These are phyloP conservation scores for Barnettozyma wickerhamii DNA, from an alignment of 805 yeast species.

Conservation along the genomic window DNA sequence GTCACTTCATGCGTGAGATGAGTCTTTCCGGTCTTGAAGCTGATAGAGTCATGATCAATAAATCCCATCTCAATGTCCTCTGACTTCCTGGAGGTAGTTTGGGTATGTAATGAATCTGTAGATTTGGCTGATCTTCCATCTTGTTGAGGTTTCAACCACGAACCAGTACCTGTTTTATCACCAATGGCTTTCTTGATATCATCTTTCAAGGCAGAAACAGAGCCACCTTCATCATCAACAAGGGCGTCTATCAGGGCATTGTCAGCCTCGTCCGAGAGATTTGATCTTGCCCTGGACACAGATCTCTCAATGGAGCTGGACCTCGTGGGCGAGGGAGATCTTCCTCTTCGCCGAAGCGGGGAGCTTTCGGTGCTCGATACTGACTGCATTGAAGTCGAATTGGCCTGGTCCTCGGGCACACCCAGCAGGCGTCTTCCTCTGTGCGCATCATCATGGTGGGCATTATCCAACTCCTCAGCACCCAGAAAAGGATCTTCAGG, in stretches of 20 bases:
- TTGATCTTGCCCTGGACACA: constrained; percentile 2
- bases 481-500: background rate
- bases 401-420: background rate
- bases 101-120: background rate
- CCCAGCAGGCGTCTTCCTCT: constrained; percentile 1
- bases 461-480: background rate
- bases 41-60: too few species aligned
- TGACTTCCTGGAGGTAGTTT: constrained; percentile 1
- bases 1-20: too few species aligned
- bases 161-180: constrained; percentile 9
- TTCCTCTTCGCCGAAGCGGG: background rate
- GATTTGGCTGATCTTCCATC: constrained; percentile 4
- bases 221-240: constrained; percentile 9
- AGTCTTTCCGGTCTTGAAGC: too few species aligned
- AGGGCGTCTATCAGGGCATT: constrained; percentile 10
- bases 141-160: constrained; percentile 16
- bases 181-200: constrained; percentile 22
- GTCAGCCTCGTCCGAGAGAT: constrained; percentile 1
- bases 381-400: background rate
- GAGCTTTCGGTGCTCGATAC: background rate
- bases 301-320: constrained; percentile 4
- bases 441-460: background rate
- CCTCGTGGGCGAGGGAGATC: background rate
- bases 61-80: constrained; percentile 6
- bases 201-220: constrained; percentile 12